phyloP scores from a whole-genome alignment of 139 green algal species.

The Ulvella scutata region DNA sequence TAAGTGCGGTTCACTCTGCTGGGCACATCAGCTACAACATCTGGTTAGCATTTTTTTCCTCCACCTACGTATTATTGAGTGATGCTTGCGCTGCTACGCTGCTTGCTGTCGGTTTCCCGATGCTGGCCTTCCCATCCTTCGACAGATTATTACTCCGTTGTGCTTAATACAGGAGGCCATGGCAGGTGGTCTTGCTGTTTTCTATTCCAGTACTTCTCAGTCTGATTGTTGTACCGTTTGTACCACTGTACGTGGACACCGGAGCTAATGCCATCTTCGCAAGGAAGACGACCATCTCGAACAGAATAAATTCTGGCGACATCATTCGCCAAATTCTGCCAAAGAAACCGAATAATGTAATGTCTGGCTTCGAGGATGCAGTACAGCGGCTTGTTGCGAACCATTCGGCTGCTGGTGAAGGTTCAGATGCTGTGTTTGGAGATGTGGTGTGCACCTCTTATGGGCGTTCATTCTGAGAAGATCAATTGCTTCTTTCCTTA shows the following conservation, averaged over 20 bases:
- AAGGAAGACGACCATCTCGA: neutral
- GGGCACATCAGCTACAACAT: too few relatives aligned
- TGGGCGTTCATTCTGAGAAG: too few relatives aligned
- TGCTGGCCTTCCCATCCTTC: too few relatives aligned
- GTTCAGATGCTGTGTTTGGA: neutral
- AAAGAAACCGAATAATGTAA: neutral
- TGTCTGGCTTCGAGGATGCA: neutral
- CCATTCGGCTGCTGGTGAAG: neutral
- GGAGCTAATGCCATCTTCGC: neutral
- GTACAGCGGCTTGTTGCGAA: neutral
- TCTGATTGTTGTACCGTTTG: neutral
- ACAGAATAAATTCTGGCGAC: neutral
- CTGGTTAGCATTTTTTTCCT: too few relatives aligned
- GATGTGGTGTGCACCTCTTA: too few relatives aligned
- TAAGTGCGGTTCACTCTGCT: too few relatives aligned
- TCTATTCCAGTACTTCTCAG: neutral
- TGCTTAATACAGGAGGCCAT: neutral
- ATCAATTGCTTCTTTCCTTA: too few relatives aligned
- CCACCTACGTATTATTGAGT: too few relatives aligned
- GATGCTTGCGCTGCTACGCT: too few relatives aligned
- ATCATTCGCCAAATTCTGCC: neutral
- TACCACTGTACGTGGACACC: neutral
- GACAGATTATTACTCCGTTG: too few relatives aligned
- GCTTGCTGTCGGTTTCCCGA: too few relatives aligned
- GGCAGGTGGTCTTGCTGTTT: neutral